Conservation (phyloP, 192 early-diverging fungal genomes). For the Polychytrium aggregatum region DNA sequence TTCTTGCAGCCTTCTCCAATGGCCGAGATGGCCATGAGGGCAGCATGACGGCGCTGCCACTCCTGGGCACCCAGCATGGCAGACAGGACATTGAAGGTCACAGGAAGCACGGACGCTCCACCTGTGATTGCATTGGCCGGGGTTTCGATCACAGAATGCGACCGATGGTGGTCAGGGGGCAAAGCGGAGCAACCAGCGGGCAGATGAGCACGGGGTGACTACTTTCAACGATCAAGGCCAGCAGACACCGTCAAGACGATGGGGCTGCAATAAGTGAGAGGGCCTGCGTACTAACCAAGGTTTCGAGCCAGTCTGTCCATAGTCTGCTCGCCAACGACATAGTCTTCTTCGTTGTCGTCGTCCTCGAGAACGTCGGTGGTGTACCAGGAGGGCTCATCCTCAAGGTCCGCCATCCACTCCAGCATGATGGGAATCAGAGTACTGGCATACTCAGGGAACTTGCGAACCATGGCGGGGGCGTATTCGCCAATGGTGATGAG, state of each 20-base stretch:
- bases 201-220: not conserved
- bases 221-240: too few species aligned
- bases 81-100: conserved; percentile 81
- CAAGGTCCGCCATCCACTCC: conserved; percentile 91
- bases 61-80: conserved; percentile 68
- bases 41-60: conserved; percentile 89
- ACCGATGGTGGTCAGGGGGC: not conserved
- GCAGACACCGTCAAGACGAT: too few species aligned
- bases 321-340: conserved; percentile 88
- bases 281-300: conserved; percentile 31
- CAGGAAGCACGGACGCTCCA: conserved; percentile 81
- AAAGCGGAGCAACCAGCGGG: not conserved
- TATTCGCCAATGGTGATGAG: conserved; percentile 84
- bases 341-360: conserved; percentile 78
- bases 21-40: conserved; percentile 85
- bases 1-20: conserved; percentile 96
- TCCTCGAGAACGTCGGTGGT: conserved; percentile 79
- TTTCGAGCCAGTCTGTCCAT: conserved; percentile 85
- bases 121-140: too few species aligned
- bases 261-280: too few species aligned
- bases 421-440: conserved; percentile 77
- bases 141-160: too few species aligned
- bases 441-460: conserved; percentile 67
- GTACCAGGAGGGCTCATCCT: conserved; percentile 85
- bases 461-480: conserved; percentile 81